Conservation (phyloP, 495 filamentous ascomycete genomes). For the Lasiosphaeria miniovina region DNA sequence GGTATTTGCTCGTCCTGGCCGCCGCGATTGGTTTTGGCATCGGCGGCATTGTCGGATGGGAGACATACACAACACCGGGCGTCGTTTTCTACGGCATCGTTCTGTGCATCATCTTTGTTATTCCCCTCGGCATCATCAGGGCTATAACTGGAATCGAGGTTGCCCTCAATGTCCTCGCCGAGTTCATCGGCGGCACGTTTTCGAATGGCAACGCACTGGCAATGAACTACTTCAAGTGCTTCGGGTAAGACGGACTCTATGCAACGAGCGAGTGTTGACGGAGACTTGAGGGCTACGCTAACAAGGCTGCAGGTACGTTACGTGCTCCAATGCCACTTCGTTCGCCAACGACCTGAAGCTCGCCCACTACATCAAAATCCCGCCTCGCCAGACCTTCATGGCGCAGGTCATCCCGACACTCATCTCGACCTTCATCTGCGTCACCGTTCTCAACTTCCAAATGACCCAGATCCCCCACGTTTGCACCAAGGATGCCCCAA, state of each 20-base stretch:
- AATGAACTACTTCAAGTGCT: constrained; percentile 44
- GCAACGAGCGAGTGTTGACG: neutral
- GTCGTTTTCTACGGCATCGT: constrained; percentile 39
- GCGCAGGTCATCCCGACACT: constrained; percentile 37
- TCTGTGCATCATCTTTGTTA: constrained; percentile 37
- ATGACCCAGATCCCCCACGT: constrained; percentile 35
- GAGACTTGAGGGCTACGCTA: neutral
- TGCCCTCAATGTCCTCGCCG: constrained; percentile 37
- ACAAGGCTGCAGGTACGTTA: constrained; percentile 25
- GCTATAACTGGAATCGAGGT: constrained; percentile 41
- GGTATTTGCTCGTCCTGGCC: constrained; percentile 31
- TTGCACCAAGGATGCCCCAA: constrained; percentile 35
- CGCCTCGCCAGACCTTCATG: constrained; percentile 37
- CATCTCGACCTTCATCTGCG: constrained; percentile 33
- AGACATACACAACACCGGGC: constrained; percentile 35
- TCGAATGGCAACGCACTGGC: constrained; percentile 36
- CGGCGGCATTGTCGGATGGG: constrained; percentile 31
- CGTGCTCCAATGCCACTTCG: constrained; percentile 30
- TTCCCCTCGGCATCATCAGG: constrained; percentile 38
- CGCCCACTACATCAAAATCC: constrained; percentile 42
- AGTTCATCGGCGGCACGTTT: constrained; percentile 39
- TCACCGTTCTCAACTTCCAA: constrained; percentile 39
- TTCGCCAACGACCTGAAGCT: constrained; percentile 43
- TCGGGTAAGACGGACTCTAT: constrained; percentile 19
- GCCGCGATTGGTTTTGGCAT: constrained; percentile 31